A percentile compares a stretch with the other conserved stretches of the same genome.
phyloP scores from a whole-genome alignment of 345 rosid genomes.

The Syzygium oleosum region DNA sequence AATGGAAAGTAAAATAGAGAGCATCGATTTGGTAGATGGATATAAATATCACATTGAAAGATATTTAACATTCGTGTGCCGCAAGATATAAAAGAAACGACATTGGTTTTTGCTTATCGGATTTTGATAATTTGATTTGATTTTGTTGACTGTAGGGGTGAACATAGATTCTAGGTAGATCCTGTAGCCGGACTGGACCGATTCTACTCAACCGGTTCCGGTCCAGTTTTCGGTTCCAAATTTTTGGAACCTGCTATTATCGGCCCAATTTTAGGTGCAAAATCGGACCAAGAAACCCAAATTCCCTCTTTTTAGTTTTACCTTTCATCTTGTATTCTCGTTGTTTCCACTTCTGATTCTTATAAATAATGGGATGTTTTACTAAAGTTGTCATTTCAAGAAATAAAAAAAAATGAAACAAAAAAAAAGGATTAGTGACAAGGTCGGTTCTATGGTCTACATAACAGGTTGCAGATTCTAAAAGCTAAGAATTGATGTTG shows the following conservation, averaged over 20 bases:
- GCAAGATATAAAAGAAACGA: not conserved
- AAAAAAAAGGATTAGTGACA: not conserved
- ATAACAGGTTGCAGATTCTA: not conserved
- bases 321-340: not conserved
- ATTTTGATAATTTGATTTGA: not conserved
- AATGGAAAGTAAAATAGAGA: not conserved
- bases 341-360: accelerated
- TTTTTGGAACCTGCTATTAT: accelerated
- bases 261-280: accelerated
- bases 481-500: not conserved
- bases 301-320: not conserved
- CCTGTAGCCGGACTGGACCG: accelerated
- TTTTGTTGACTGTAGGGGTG: not conserved
- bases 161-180: not conserved
- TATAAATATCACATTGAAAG: not conserved
- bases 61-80: not conserved
- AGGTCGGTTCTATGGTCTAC: accelerated
- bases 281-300: accelerated
- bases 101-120: not conserved
- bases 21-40: not conserved
- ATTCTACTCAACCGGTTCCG: accelerated
- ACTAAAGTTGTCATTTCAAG: not conserved
- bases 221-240: accelerated
- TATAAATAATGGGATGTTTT: not conserved
- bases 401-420: not conserved